phyloP scores from a whole-genome alignment of 1,284 basidiomycete species.

The Bjerkandera adusta region DNA sequence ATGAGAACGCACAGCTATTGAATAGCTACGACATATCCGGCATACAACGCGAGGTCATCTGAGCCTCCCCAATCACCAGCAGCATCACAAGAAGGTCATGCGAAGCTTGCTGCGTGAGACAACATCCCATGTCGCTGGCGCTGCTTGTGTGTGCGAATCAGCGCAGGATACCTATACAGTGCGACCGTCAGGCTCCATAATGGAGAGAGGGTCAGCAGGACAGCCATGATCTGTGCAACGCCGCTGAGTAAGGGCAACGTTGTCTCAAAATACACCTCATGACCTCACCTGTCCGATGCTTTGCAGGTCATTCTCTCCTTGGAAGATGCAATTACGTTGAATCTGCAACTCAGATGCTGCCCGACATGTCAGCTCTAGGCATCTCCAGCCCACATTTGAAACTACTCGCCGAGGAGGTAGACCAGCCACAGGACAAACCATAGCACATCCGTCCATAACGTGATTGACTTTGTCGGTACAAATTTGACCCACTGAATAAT shows the following conservation, averaged over 20 bases:
- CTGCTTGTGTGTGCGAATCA: conserved; percentile 10
- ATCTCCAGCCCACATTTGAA: no score
- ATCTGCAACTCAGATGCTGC: conserved; percentile 20
- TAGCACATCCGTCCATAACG: conserved; percentile 19
- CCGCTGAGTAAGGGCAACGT: background rate
- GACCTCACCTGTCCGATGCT: conserved; percentile 22
- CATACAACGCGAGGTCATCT: no score
- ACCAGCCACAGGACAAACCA: conserved; percentile 18
- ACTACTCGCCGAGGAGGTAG: conserved; percentile 17
- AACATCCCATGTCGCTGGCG: background rate
- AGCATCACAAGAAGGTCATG: background rate
- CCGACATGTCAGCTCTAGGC: conserved; percentile 9
- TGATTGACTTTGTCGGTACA: conserved; percentile 4
- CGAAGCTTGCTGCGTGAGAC: background rate
- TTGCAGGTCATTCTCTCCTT: conserved; percentile 20
- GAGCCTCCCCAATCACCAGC: background rate
- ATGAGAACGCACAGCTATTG: no score
- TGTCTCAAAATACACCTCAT: background rate
- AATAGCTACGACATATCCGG: no score
- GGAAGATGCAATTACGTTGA: conserved; percentile 20
- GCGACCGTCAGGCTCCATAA: conserved; percentile 22
- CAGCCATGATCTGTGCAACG: conserved; percentile 20
- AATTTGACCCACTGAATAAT: no score
- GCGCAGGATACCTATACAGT: conserved; percentile 16
- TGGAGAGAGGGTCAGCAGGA: conserved; percentile 22